Base-by-base conservation (phyloP, 1,139 yeast species). In the Hansenula lynferdii region DNA sequence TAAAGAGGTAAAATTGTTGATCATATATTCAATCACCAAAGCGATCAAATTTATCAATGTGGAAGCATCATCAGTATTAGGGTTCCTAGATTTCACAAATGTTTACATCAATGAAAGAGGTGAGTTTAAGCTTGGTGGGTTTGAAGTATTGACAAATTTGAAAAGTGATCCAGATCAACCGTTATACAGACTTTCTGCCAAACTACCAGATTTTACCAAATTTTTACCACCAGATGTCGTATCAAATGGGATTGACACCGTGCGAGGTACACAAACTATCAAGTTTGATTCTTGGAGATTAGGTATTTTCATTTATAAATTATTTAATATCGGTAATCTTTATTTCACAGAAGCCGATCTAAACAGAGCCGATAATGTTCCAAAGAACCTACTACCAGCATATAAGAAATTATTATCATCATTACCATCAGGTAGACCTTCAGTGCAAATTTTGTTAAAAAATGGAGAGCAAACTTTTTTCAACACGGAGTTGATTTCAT, bases 111-210 rank as follows among this genome's bases (percentile, higher is more conserved):
- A 75, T 40, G 72, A 69, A 18, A 57, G 68, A 29, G 95, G 96
- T 9, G 95, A 85, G 53, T 86, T 96, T 94, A 83, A 80, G 42
- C 58, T 90, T 20, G 85, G 85, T 47, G 96, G 96, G 1, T 77
- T 89, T 52, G 97, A 90, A 57, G 60, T 85, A 5, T 68, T 84
- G 41, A 71, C 83, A 2, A 76, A 70, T 45, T 53, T 69, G 40
- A 64, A 62, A 19, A 62, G 71, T 1, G 82, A 77, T 42, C 72
- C 75, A 5, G 75, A 75, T 40, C 73, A 67, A 40, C 72, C 75
- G 3, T 50, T 72, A 3, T 70, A 58, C 31, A 42, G 47, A 10
- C 42, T 38, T 11, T 43, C 48, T 15, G 28, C 50, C 12, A 43
- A 48, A 9, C 44, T 66, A 23, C 66, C 67, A 3, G 62, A 59